Evolutionary conservation across 352 stramenopile species (phyloP), one percentile per base, ranked within the genome.

Genomic region (Globisporangium solare): DNA sequence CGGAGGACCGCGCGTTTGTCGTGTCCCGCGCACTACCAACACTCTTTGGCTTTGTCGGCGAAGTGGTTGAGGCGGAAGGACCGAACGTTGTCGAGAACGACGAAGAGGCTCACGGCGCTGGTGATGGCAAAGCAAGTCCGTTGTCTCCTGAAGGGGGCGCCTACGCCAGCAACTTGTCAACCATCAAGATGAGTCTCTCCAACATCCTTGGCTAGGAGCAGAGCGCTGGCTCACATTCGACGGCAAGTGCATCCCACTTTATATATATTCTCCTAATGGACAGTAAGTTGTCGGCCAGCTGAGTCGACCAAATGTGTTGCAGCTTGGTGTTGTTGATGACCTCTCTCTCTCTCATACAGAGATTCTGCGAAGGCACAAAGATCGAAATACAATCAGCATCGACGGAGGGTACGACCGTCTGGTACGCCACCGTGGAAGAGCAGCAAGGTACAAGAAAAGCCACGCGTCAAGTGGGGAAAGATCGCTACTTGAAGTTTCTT

Each of bases 151-250:
- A 1, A 2, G 40, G 15, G 14, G 13, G 31, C 15, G 6, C 49
- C 24, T 27, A 27, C 24, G 24, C 24, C 24, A 27, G 24, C 20
- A 20, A 5, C 18, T 21, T 46, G 32, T 24, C 46, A 8, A 42
- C 12, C 22, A n/a, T 20, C 15, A 60, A 54, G 46, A 60, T 60
- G 54, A 51, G 46, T 20, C 45, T 60, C 21, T 37, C 46, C 20
- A 60, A 54, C 46, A 60, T 60, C n/a, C 46, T 60, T 39, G 35
- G 21, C 11, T 58, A 50, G 41, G 5, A 3, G 18, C 7, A 27
- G 5, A 37, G 5, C 47, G 47, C 11, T 56, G 12, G n/a, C 3
- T 31, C 15, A 6, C 27, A 35, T 7, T 35, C 27, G 7, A 35
- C 24, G 24, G 24, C 15, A 12, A 46, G 14, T 20, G 31, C 31